phyloP scores from a whole-genome alignment of 108 stramenopile genomes.

The Schizochytrium sp. region DNA sequence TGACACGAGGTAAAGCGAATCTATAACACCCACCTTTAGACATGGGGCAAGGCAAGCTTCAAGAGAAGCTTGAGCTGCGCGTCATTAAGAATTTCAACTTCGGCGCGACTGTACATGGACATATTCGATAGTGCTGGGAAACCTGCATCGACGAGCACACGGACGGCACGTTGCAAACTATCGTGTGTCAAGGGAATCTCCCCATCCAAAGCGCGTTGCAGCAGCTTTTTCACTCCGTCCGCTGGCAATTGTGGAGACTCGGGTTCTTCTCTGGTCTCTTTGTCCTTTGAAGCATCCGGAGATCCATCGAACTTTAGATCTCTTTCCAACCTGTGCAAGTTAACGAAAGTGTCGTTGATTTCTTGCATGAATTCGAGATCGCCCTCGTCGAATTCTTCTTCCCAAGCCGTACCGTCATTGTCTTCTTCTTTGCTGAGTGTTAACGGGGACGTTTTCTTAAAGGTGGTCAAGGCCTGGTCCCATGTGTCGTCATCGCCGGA shows the following conservation, averaged over 20 bases:
- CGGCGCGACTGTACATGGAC: neutral
- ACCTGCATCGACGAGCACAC: neutral
- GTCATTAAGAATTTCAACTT: neutral
- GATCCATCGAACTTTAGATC: no score
- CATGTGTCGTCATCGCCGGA: no score
- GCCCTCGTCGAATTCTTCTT: no score
- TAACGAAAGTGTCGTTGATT: no score
- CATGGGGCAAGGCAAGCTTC: neutral
- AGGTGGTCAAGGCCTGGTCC: no score
- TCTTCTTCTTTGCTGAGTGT: no score
- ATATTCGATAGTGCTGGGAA: neutral
- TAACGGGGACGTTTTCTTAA: no score
- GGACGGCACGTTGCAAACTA: neutral
- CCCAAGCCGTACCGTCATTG: no score
- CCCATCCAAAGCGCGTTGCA: neutral
- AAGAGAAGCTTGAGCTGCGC: neutral
- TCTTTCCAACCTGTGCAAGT: no score
- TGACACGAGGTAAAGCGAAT: no score
- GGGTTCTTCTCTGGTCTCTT: neutral
- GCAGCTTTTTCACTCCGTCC: neutral
- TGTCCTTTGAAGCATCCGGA: no score
- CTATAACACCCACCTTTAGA: neutral
- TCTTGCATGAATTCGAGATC: no score
- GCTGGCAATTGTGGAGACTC: neutral
- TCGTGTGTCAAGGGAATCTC: neutral